Conservation (phyloP, 2,329 filamentous ascomycete genomes). For the Penicillium sp. region DNA sequence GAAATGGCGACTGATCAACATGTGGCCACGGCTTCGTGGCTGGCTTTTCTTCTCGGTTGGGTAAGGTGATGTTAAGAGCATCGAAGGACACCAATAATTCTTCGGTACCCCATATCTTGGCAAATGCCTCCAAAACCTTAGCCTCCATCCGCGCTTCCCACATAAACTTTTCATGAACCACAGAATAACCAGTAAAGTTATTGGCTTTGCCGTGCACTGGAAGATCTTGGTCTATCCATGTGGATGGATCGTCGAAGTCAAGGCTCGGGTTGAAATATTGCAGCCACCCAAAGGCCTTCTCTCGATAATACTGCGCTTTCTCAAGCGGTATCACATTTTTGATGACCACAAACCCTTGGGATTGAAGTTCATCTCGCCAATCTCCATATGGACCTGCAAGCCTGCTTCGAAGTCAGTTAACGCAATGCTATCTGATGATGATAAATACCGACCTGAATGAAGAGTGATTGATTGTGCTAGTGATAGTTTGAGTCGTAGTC, state of each 20-base stretch:
- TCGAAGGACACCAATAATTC: conserved; percentile 23
- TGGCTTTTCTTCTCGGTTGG: conserved; percentile 17
- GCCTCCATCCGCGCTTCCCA: conserved; percentile 23
- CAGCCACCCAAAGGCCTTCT: conserved; percentile 22
- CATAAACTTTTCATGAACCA: conserved; percentile 23
- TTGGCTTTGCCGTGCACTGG: conserved; percentile 17
- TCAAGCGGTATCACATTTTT: conserved; percentile 17
- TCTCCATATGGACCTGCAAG: conserved; percentile 9
- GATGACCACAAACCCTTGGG: conserved; percentile 17
- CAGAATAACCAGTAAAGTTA: conserved; percentile 17
- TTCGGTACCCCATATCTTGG: conserved; percentile 22
- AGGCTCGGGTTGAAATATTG: conserved; percentile 13
- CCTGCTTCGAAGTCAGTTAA: background rate
- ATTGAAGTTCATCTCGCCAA: conserved; percentile 19
- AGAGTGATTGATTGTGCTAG: background rate
- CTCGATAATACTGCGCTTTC: conserved; percentile 18
- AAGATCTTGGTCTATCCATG: conserved; percentile 16
- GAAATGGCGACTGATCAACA: conserved; percentile 31
- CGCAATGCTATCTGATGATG: background rate
- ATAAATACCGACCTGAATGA: background rate
- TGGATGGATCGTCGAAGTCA: conserved; percentile 16
- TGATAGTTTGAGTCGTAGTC: background rate
- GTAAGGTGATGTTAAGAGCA: conserved; percentile 20
- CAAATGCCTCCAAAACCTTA: conserved; percentile 17
- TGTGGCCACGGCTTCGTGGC: conserved; percentile 27